Percentiles rank a stretch among this genome's conserved stretches.
phyloP scores from a whole-genome alignment of 2,329 filamentous ascomycete species.

The Pyrenophora graminea region DNA sequence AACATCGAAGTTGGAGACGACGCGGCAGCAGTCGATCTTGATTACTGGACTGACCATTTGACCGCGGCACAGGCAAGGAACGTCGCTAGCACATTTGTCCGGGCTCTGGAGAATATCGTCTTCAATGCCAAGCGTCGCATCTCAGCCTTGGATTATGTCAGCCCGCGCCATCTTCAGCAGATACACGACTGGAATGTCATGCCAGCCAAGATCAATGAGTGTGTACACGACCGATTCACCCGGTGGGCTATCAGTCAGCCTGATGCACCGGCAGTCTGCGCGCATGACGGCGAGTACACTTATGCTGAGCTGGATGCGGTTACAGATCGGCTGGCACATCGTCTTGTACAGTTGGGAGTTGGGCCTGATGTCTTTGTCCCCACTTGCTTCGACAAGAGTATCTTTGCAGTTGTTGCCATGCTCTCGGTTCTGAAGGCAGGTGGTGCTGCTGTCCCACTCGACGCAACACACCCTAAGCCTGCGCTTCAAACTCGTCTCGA shows the following conservation, averaged over 20 bases:
- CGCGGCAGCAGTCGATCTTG: conserved; percentile 36
- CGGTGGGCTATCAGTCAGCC: conserved; percentile 30
- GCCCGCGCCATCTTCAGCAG: conserved; percentile 40
- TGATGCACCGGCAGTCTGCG: conserved; percentile 36
- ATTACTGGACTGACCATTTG: conserved; percentile 43
- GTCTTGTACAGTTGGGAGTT: conserved; percentile 38
- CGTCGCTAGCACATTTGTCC: conserved; percentile 38
- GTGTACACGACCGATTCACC: conserved; percentile 38
- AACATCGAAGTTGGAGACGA: conserved; percentile 54
- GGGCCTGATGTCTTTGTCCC: conserved; percentile 41
- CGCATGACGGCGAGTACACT: conserved; percentile 40
- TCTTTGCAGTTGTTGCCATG: conserved; percentile 44
- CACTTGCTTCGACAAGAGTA: conserved; percentile 47
- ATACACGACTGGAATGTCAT: conserved; percentile 40
- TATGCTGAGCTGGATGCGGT: conserved; percentile 37
- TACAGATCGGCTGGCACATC: conserved; percentile 33
- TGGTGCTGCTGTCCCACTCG: conserved; percentile 43
- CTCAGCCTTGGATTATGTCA: conserved; percentile 45
- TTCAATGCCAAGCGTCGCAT: conserved; percentile 42
- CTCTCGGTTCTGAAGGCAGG: conserved; percentile 47
- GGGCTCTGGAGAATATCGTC: conserved; percentile 44
- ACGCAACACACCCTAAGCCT: conserved; percentile 40
- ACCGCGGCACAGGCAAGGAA: conserved; percentile 38
- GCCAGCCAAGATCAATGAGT: conserved; percentile 36
- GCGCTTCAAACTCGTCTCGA: conserved; percentile 47